Evolutionary conservation across 441 rosid genomes (phyloP), one percentile per base, ranked within the genome.

Genomic region (Capsella rubella): DNA sequence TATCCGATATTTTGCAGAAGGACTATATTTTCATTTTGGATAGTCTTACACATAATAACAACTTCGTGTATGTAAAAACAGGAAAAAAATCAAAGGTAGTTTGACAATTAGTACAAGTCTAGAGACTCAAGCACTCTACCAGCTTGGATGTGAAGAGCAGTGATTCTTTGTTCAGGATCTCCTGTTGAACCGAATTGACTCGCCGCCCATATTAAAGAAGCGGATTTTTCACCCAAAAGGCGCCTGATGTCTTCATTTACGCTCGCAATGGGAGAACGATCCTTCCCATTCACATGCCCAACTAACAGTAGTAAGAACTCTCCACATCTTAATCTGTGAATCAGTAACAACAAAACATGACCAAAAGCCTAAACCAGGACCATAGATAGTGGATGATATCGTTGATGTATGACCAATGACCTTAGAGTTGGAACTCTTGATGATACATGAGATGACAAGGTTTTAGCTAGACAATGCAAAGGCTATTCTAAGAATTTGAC

Each of bases 141-240:
- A 72, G 97, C 97, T 70, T 95, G 99, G 72, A 90, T 89, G 59
- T 90, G 96, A 52, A 94, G 80, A 31, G 92, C 92, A 25, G 86
- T 86, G 60, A 94, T 79, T 78, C 97, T 85, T 85, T 94, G 92
- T 37, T 86, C 92, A 2, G 97, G 96, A 77, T 89, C 90, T 42
- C 92, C 83, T 59, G 97, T 90, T 47, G 97, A 89, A 47, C 91
- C 95, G 43, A 90, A 89, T 63, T 90, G 98, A 81, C 97, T 90
- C 18, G 99, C 97, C 4, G 99, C 97, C 99, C 97, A 95, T 84
- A 95, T 87, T 78, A 92, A 80, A 58, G 99, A 90, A 10, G 99
- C 97, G 0, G 94, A 90, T 64, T 88, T 86, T 82, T 95, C 97
- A 75, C 99, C 99, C 5, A 95, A 82, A 76, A 92, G 91, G 45